phyloP scores from a whole-genome alignment of 352 stramenopile species.

The Elongisporangium prolatum region DNA sequence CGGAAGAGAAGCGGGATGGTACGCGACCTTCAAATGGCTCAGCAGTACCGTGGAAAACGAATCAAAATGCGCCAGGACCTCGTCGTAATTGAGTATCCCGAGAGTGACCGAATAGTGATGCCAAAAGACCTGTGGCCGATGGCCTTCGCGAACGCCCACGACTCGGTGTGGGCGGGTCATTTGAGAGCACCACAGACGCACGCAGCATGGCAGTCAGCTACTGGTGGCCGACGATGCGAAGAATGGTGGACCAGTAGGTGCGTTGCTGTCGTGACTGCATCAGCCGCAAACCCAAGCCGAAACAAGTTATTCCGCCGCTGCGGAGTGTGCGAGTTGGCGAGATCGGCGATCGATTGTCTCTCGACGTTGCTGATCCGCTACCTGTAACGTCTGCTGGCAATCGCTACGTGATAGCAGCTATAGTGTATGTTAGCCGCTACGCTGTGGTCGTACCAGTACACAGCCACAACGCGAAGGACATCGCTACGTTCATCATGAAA shows the following conservation, averaged over 20 bases:
- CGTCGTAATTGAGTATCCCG: background rate
- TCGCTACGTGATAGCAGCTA: constrained; percentile 9
- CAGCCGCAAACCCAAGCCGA: constrained; percentile 8
- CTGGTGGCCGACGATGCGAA: constrained; percentile 11
- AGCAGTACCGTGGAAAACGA: too few species aligned
- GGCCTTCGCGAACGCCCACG: constrained; percentile 8
- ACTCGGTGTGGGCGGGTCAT: constrained; percentile 11
- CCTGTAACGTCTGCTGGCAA: constrained; percentile 2
- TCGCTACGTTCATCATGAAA: constrained; percentile 9
- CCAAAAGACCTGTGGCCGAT: constrained; percentile 6
- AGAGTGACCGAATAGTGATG: constrained; percentile 8
- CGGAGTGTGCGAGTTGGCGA: constrained; percentile 3
- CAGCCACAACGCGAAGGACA: background rate
- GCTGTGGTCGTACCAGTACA: constrained; percentile 5
- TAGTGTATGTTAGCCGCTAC: constrained; percentile 12
- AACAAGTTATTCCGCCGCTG: constrained; percentile 7
- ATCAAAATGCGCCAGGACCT: background rate
- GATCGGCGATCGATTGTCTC: constrained; percentile 11
- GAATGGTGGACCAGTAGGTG: constrained; percentile 2
- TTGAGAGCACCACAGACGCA: constrained; percentile 9
- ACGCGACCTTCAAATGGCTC: background rate
- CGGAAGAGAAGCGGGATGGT: background rate
- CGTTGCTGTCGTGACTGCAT: constrained; percentile 13
- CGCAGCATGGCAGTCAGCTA: constrained; percentile 3
- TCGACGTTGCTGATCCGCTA: constrained; percentile 9